These are phyloP conservation scores for Botrytis galanthina DNA, from an alignment of 2,329 filamentous ascomycete species.

Conservation along the genomic window DNA sequence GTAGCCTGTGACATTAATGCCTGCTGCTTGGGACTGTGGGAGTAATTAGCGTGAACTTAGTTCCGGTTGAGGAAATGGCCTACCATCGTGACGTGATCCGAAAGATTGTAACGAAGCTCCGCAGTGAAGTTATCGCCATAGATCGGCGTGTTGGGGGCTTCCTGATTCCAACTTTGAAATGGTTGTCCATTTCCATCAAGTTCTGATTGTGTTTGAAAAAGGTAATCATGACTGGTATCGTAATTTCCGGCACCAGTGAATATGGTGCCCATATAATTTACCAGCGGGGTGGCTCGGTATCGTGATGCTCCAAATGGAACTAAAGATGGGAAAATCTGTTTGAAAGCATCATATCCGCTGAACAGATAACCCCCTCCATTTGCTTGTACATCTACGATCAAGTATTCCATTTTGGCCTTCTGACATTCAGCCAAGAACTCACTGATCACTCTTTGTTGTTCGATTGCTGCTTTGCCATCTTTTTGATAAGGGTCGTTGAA, in stretches of 20 bases:
- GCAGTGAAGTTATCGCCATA: constrained; percentile 21
- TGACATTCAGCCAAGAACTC: constrained; percentile 15
- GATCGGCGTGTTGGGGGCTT: background rate
- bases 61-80: background rate
- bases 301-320: constrained; percentile 43
- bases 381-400: constrained; percentile 51
- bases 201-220: constrained; percentile 1
- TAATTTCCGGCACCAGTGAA: constrained; percentile 13
- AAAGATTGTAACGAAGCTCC: constrained; percentile 30
- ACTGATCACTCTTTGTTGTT: constrained; percentile 16
- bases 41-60: background rate
- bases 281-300: constrained; percentile 20
- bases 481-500: constrained; percentile 29
- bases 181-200: constrained; percentile 23
- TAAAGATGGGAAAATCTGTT: constrained; percentile 36
- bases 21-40: constrained; percentile 20
- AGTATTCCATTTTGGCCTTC: constrained; percentile 14
- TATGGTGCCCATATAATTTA: constrained; percentile 17
- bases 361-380: constrained; percentile 57
- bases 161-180: constrained; percentile 25
- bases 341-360: constrained; percentile 50
- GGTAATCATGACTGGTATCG: background rate
- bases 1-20: constrained; percentile 39
- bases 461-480: background rate
- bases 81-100: constrained; percentile 28